phyloP scores from a whole-genome alignment of 352 stramenopile genomes.

The Phytophthora hibernalis region DNA sequence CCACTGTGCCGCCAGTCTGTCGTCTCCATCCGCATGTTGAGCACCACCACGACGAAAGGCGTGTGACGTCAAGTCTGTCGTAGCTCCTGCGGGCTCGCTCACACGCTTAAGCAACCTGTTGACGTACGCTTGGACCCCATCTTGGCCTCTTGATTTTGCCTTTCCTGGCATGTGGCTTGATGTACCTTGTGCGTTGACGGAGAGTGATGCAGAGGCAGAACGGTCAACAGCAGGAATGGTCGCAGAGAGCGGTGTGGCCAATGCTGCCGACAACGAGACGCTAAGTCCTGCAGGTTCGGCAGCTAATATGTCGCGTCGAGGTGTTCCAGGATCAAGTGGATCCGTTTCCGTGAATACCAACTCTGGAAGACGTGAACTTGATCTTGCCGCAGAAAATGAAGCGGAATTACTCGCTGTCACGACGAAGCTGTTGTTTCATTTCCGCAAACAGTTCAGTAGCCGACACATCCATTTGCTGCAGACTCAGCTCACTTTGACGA shows the following conservation, averaged over 20 bases:
- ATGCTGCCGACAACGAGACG: no score
- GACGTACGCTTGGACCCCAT: conserved; percentile 32
- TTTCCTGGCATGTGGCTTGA: no score
- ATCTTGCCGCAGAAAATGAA: no score
- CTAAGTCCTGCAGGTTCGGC: neutral
- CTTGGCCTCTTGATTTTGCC: neutral
- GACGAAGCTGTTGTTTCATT: conserved; percentile 1
- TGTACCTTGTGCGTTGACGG: no score
- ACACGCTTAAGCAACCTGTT: conserved; percentile 36
- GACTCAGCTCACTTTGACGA: conserved; percentile 1
- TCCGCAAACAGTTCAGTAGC: conserved; percentile 5
- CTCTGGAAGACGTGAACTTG: conserved; percentile 16
- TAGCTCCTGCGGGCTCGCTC: conserved; percentile 6
- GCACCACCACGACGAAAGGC: conserved; percentile 32
- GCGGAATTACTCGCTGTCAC: neutral
- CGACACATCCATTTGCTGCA: conserved; percentile 6
- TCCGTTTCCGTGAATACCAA: neutral
- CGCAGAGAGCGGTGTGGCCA: no score
- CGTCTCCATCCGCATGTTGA: conserved; percentile 35
- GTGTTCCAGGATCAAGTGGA: no score
- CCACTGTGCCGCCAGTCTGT: conserved; percentile 26
- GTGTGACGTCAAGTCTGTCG: no score
- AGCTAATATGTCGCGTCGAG: neutral
- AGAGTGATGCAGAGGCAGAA: no score
- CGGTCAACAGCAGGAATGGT: neutral